Evolutionary conservation across 768 basidiomycete genomes (phyloP).

Genomic region (Mycena pura): DNA sequence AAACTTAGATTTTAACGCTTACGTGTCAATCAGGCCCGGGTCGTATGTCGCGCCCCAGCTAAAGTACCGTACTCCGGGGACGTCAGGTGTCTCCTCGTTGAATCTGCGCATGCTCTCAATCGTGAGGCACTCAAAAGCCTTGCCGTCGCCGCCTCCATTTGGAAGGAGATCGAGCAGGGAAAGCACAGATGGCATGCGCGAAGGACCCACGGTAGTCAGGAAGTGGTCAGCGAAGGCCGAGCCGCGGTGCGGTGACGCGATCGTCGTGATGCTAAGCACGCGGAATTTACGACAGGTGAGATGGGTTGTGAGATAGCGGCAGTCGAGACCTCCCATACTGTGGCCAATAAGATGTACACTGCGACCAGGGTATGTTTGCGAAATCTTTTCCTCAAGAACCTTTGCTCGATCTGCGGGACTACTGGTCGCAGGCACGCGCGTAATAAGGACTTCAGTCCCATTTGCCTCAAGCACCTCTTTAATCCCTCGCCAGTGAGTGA

Average conservation of each 20-base stretch:
- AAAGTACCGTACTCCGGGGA: constrained; percentile 83
- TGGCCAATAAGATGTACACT: constrained; percentile 92
- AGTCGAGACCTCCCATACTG: constrained; percentile 91
- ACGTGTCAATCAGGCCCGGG: constrained; percentile 91
- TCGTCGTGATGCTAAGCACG: constrained; percentile 89
- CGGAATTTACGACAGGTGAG: constrained; percentile 78
- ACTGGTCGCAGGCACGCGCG: constrained; percentile 92
- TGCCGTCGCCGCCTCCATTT: constrained; percentile 93
- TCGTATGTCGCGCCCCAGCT: constrained; percentile 95
- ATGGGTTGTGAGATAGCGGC: constrained; percentile 84
- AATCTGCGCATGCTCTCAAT: constrained; percentile 86
- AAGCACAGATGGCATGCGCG: constrained; percentile 72
- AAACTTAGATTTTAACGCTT: too few species aligned
- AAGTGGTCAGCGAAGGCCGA: constrained; percentile 94
- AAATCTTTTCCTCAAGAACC: constrained; percentile 85
- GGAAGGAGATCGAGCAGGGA: constrained; percentile 83
- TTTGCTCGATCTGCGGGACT: constrained; percentile 88
- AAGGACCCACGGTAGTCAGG: constrained; percentile 70
- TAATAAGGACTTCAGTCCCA: constrained; percentile 90
- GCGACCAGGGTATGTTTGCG: constrained; percentile 78
- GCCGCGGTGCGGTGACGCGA: constrained; percentile 94
- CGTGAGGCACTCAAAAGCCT: constrained; percentile 90
- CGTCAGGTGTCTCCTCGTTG: constrained; percentile 86
- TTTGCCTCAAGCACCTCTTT: constrained; percentile 90
- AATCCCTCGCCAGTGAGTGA: constrained; percentile 97